Percentiles rank a stretch among this genome's conserved stretches.
phyloP scores from a whole-genome alignment of 2,329 filamentous ascomycete species.

The Ophiostoma populinum region DNA sequence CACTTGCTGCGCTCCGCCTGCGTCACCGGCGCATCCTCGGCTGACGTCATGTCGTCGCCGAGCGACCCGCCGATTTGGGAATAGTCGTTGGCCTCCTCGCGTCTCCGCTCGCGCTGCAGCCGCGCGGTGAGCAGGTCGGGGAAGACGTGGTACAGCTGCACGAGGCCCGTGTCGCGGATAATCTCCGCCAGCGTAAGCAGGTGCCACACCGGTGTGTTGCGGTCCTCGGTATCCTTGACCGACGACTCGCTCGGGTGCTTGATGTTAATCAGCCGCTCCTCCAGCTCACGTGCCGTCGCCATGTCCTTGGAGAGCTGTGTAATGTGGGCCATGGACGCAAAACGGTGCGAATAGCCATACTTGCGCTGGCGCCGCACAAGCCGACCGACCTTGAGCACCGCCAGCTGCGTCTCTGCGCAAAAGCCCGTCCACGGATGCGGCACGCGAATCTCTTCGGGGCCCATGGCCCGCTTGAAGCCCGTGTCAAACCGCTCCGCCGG shows the following conservation, averaged over 20 bases:
- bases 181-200: constrained; percentile 34
- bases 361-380: constrained; percentile 20
- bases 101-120: constrained; percentile 17
- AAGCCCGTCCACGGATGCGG: constrained; percentile 33
- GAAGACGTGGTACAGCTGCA: constrained; percentile 37
- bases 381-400: constrained; percentile 27
- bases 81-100: constrained; percentile 12
- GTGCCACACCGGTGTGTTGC: constrained; percentile 33
- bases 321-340: constrained; percentile 16
- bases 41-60: neutral
- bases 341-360: constrained; percentile 17
- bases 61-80: constrained; percentile 3
- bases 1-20: constrained; percentile 19
- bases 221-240: constrained; percentile 32
- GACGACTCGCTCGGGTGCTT: constrained; percentile 28
- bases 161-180: constrained; percentile 32
- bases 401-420: constrained; percentile 24
- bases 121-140: constrained; percentile 30
- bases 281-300: constrained; percentile 21
- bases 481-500: constrained; percentile 11
- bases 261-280: constrained; percentile 27
- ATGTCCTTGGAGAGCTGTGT: constrained; percentile 19
- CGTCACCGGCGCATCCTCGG: constrained; percentile 3
- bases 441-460: constrained; percentile 13
- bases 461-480: neutral